Base-by-base conservation (phyloP, 176 grass and related monocot genomes). In the Canna indica region DNA sequence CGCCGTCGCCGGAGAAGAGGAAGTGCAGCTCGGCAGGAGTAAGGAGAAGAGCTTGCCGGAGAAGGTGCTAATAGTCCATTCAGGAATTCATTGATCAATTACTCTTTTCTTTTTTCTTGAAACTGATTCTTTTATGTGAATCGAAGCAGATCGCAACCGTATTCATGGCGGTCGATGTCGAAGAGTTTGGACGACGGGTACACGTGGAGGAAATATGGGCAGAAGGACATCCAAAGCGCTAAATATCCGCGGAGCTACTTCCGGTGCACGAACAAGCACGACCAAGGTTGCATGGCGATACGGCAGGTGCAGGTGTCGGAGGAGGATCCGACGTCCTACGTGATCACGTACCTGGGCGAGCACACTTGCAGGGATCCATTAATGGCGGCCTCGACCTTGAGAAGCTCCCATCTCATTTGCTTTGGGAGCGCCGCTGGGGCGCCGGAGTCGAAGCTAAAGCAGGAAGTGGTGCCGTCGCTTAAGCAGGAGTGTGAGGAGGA, bases 201-300 rank as follows among this genome's bases (percentile, higher is more conserved):
- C 50, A 35, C 31, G 12, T 73, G 70, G 50, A 73, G 70, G n/a
- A 73, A 73, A 28, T 73, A 73, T 38, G 70, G 70, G 45, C 47
- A 72, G 70, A 53, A 58, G n/a, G 48, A 57, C 0, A 72, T 58
- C 48, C 70, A 24, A 13, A 36, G 30, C 9, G 30, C 70, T 14
- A 56, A 25, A 5, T 36, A 38, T 57, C 70, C 70, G 32, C 33
- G 70, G 75, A 75, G 82, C 78, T 95, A 95, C 75, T 95, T 88
- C 78, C 75, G 91, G 64, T 95, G 91, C 87, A 88, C 87, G 4
- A 87, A 95, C 87, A 95, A 85, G 85, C 65, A 45, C 47, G 91
- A 95, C 30, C 91, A 95, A 73, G 64, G 28, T 11, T 95, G 91
- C 80, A 2, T 3, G 72, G 91, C 91, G 33, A 72, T 68, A 68